Evolutionary conservation across 2,329 filamentous ascomycete genomes (phyloP).

Genomic region (Aspergillus tamarii): DNA sequence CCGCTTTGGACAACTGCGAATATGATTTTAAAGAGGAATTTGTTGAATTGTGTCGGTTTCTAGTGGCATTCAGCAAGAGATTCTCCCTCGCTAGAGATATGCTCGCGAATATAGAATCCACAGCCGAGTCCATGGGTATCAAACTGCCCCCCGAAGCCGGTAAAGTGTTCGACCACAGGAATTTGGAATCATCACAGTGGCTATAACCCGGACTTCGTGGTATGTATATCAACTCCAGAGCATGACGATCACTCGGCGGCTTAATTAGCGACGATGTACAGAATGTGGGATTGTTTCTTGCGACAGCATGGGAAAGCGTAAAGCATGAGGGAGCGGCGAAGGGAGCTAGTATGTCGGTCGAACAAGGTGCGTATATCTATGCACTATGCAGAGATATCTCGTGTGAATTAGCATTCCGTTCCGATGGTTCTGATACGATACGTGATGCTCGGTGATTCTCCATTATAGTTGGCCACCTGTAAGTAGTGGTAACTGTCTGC

Average conservation of each 20-base stretch:
- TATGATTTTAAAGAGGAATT: slow-evolving; percentile 29
- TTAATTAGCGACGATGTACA: background rate
- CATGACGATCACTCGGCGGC: too few relatives aligned
- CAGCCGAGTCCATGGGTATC: slow-evolving; percentile 17
- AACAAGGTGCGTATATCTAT: background rate
- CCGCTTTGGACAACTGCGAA: slow-evolving; percentile 25
- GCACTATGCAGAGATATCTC: background rate
- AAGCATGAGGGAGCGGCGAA: background rate
- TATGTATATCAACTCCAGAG: background rate
- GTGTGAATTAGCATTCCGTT: background rate
- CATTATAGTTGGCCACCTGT: background rate
- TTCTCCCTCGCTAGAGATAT: slow-evolving; percentile 26
- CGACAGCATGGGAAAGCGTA: too few relatives aligned
- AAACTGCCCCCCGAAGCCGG: slow-evolving; percentile 28
- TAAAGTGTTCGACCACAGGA: slow-evolving; percentile 24
- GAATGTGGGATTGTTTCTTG: background rate
- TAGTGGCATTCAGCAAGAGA: slow-evolving; percentile 28
- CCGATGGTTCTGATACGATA: background rate
- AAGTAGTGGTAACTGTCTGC: background rate
- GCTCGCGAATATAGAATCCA: slow-evolving; percentile 26
- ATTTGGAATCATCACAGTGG: slow-evolving; percentile 19
- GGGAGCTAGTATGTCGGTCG: background rate
- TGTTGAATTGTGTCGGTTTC: slow-evolving; percentile 31
- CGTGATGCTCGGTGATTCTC: background rate
- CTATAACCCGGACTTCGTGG: background rate